A percentile compares a stretch with the other conserved stretches of the same genome.
Conservation (phyloP, 108 stramenopile species). For the Phaeodactylum tricornutum region DNA sequence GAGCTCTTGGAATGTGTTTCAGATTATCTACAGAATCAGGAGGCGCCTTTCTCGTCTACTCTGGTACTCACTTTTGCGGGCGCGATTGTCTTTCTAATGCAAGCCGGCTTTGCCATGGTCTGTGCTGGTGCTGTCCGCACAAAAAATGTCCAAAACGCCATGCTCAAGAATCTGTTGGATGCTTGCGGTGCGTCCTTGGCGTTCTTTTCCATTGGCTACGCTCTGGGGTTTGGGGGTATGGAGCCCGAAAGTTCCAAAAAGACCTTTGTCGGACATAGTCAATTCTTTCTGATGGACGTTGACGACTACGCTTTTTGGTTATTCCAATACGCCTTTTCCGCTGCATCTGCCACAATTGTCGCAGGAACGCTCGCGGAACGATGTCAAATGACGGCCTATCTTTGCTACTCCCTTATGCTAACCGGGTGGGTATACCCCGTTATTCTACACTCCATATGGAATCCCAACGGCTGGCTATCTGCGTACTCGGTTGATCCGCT, state of each 20-base stretch:
- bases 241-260: conserved; percentile 13
- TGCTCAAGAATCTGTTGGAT: conserved; percentile 86
- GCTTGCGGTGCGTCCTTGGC: conserved; percentile 69
- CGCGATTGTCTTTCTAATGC: conserved; percentile 81
- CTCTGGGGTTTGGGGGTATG: conserved; percentile 63
- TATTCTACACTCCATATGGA: conserved; percentile 78
- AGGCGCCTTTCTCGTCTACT: conserved; percentile 11
- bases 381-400: conserved; percentile 82
- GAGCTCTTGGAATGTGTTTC: conserved; percentile 1
- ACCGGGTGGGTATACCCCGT: conserved; percentile 85
- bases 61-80: conserved; percentile 57
- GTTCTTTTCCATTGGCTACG: conserved; percentile 70
- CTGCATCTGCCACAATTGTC: conserved; percentile 84
- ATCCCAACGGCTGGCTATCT: conserved; percentile 52
- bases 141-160: conserved; percentile 81
- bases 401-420: conserved; percentile 65
- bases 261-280: conserved; percentile 45
- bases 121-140: conserved; percentile 69
- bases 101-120: conserved; percentile 74
- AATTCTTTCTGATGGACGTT: conserved; percentile 42
- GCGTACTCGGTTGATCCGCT: conserved; percentile 17
- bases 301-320: conserved; percentile 57
- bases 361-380: conserved; percentile 93
- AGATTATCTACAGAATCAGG: not conserved
- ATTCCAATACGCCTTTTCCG: conserved; percentile 81